These are phyloP conservation scores for Pseudocercospora ulei DNA, from an alignment of 2,329 filamentous ascomycete genomes.

Conservation along the genomic window DNA sequence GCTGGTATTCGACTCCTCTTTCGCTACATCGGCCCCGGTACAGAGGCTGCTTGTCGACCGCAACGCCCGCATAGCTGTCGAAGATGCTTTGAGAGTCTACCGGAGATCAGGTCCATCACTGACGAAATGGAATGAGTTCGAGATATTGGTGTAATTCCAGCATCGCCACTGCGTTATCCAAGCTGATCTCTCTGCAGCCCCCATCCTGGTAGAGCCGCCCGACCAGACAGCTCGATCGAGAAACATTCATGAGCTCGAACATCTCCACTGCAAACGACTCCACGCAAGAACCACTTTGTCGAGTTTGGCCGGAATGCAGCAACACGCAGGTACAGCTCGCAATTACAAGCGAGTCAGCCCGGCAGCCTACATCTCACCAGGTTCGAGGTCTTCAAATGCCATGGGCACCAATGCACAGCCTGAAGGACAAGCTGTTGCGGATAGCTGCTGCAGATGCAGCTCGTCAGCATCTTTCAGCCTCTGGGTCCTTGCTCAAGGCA, in stretches of 20 bases:
- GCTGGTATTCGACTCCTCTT: conserved; percentile 81
- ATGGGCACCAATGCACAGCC: neutral
- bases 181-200: conserved; percentile 26
- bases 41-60: conserved; percentile 47
- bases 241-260: neutral
- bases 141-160: conserved; percentile 39
- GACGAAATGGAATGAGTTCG: conserved; percentile 63
- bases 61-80: conserved; percentile 36
- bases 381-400: neutral
- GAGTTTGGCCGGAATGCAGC: no score
- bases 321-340: no score
- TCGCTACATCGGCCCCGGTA: conserved; percentile 57
- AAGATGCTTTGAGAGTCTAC: conserved; percentile 58
- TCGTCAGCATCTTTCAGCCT: neutral
- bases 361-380: neutral
- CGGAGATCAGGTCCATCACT: conserved; percentile 60
- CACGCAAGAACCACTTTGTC: no score
- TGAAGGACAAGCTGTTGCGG: neutral
- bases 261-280: neutral
- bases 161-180: conserved; percentile 19
- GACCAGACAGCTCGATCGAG: conserved; percentile 15
- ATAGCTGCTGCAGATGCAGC: neutral
- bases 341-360: no score
- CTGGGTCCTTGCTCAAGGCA: no score
- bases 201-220: conserved; percentile 19